Evolutionary conservation across 2,329 filamentous ascomycete genomes (phyloP), one percentile per base, ranked within the genome.

Genomic region (Ascomycota sp.): DNA sequence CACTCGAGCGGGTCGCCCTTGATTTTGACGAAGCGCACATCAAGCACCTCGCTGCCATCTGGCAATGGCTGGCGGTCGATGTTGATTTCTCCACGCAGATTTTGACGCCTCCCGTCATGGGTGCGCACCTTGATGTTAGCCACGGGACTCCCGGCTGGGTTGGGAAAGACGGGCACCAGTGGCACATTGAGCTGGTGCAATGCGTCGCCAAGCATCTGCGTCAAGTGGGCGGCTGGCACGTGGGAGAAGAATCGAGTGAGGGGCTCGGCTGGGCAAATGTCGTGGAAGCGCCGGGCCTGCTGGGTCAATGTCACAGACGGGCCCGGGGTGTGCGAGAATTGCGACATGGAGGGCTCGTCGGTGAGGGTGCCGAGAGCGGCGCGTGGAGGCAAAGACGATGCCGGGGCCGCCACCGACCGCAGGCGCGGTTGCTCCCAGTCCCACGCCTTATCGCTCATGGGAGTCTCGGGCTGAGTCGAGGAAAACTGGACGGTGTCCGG

Each of bases 1-100:
- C 91, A 98, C 57, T 95, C 86, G 29, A 98, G 56, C 5, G 89
- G 89, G 57, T 98, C 89, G 5, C 89, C 89, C 56, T 93, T 94
- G 31, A 80, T 66, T 56, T 98, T 98, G 39, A 91, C 69, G 47
- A 98, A 95, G 30, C 82, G 67, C 20, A 94, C 79, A 50, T 94
- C 85, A 17, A 85, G 63, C 21, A 86, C 52, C 35, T 78, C 75
- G 39, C 53, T 55, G 8, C 57, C 57, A 31, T 62, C 59, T 2
- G 56, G 65, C 38, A 75, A 62, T 25, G 52, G 48, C 45, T 69
- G 69, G 51, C 58, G 67, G 45, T 86, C 76, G 6, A 89, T 59
- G 9, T 80, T 57, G 27, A 91, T 72, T 44, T 78, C 75, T 9
- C 82, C 81, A 43, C 75, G 74, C 33, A 91, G 46, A 26, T 62